phyloP scores from a whole-genome alignment of 495 filamentous ascomycete genomes.

The Terfezia boudieri region DNA sequence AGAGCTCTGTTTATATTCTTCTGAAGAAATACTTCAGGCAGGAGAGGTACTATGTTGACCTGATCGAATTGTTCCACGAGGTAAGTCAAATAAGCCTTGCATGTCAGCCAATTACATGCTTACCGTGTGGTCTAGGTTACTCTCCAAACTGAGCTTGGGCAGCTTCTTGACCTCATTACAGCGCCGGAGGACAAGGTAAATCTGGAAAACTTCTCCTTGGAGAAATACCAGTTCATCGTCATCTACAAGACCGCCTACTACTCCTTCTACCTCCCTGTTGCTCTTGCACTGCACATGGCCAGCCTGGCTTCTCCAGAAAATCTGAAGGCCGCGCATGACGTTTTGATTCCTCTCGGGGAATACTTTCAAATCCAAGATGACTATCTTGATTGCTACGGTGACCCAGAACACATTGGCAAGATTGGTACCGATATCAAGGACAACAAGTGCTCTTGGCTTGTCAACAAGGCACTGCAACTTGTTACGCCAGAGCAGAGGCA shows the following conservation, averaged over 20 bases:
- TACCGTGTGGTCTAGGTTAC: conserved; percentile 21
- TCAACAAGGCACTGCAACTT: conserved; percentile 73
- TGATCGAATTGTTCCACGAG: conserved; percentile 92
- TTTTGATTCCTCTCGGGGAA: conserved; percentile 93
- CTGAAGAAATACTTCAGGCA: conserved; percentile 79
- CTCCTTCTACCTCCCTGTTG: conserved; percentile 96
- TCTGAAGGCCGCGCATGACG: conserved; percentile 64
- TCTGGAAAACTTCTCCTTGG: conserved; percentile 75
- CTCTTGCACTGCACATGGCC: conserved; percentile 60
- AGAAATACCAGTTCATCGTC: conserved; percentile 96
- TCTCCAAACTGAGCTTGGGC: conserved; percentile 83
- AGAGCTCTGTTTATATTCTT: conserved; percentile 67
- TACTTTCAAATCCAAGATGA: conserved; percentile 99
- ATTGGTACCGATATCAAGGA: conserved; percentile 97
- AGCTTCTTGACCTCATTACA: conserved; percentile 82
- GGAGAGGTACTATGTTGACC: conserved; percentile 66
- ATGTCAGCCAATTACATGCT: no score
- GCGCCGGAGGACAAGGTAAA: conserved; percentile 82
- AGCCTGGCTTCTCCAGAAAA: conserved; percentile 63
- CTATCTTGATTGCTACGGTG: conserved; percentile 92
- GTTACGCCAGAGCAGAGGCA: conserved; percentile 62
- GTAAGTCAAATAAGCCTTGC: conserved; percentile 14
- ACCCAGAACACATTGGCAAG: conserved; percentile 80
- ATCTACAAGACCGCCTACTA: conserved; percentile 99
- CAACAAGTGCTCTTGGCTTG: conserved; percentile 96